Evolutionary conservation across 345 rosid genomes (phyloP).

Genomic region (Luvunga scandens): DNA sequence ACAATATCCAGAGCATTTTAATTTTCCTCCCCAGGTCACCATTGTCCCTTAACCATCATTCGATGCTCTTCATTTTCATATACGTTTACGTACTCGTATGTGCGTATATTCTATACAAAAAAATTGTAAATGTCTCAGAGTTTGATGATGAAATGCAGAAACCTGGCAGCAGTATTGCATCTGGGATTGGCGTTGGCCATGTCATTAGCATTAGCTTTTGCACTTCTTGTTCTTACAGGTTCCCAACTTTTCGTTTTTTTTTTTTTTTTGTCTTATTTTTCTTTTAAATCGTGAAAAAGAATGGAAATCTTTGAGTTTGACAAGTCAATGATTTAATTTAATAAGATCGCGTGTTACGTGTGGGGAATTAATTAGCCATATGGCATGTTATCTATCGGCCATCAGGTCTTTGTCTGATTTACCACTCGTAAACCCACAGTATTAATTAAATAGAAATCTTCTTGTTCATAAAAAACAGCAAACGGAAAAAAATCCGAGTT

Average conservation of each 20-base stretch:
- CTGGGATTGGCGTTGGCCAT: conserved; percentile 28
- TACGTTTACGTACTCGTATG: background rate
- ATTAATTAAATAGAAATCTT: too few relatives aligned
- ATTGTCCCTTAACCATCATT: background rate
- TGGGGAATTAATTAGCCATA: background rate
- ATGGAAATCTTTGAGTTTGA: background rate
- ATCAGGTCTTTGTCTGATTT: too few relatives aligned
- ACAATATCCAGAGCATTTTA: conserved; percentile 10
- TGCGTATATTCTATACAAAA: background rate
- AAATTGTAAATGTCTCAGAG: background rate
- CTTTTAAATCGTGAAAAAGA: background rate
- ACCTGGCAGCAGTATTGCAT: conserved; percentile 6
- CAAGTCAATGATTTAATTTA: background rate
- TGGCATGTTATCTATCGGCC: background rate
- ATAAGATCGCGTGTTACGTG: background rate
- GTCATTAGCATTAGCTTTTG: conserved; percentile 29
- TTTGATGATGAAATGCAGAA: conserved; percentile 23
- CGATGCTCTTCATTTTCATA: background rate
- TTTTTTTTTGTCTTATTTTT: background rate
- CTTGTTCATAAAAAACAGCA: background rate
- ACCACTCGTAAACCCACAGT: too few relatives aligned
- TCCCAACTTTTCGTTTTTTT: background rate
- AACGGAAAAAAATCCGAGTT: background rate
- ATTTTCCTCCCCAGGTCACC: conserved; percentile 20
- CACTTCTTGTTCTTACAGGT: conserved; percentile 39